Evolutionary conservation across 257 asterid species (phyloP).

Genomic region (Ajuga chamaepitys): DNA sequence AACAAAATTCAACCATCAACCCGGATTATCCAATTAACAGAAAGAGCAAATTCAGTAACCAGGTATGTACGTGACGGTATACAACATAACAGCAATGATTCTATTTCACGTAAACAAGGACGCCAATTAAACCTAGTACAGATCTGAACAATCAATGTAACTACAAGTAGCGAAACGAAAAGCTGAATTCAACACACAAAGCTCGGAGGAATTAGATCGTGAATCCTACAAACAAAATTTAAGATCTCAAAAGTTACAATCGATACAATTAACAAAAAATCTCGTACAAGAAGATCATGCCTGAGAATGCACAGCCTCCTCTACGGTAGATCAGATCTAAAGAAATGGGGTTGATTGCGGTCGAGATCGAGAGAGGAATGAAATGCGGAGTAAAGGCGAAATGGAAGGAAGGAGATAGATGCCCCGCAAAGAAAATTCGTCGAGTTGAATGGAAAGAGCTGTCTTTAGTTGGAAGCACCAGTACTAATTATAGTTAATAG

Average conservation of each 20-base stretch:
- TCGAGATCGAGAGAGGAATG: constrained; percentile 21
- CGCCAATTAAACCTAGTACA: constrained; percentile 3
- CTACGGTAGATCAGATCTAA: constrained; percentile 22
- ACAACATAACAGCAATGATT: neutral
- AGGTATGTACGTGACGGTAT: neutral
- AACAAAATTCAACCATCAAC: constrained; percentile 9
- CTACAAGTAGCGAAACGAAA: neutral
- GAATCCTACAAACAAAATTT: neutral
- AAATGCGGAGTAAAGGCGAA: constrained; percentile 18
- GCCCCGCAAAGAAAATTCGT: constrained; percentile 24
- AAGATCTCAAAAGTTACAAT: constrained; percentile 12
- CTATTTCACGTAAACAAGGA: neutral
- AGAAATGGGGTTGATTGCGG: constrained; percentile 21
- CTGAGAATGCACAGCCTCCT: constrained; percentile 21
- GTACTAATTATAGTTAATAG: constrained; percentile 11
- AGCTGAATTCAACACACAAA: neutral
- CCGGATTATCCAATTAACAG: neutral
- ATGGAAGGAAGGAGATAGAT: constrained; percentile 1
- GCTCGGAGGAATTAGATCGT: constrained; percentile 17
- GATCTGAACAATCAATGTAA: constrained; percentile 9
- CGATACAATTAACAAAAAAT: neutral
- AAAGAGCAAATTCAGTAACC: neutral
- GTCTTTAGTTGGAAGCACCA: constrained; percentile 26
- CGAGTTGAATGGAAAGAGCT: constrained; percentile 29
- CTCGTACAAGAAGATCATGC: neutral